A percentile compares a stretch with the other conserved stretches of the same genome.
Evolutionary conservation across 495 filamentous ascomycete species (phyloP).

Genomic region (Aspergillus hancockii): DNA sequence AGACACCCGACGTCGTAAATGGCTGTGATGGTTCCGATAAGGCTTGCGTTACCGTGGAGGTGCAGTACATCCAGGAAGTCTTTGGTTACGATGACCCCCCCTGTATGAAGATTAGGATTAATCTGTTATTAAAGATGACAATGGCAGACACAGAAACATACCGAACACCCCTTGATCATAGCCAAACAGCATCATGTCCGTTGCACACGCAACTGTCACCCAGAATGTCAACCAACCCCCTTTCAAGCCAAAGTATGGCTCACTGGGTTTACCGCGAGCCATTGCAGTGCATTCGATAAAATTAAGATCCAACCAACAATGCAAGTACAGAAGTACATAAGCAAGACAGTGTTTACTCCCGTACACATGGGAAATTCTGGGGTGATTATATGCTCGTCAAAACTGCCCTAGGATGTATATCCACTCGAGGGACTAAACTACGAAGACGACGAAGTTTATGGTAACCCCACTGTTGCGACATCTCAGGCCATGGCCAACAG

Average conservation of each 20-base stretch:
- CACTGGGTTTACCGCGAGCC: not conserved
- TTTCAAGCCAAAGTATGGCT: conserved; percentile 9
- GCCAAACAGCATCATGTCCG: conserved; percentile 56
- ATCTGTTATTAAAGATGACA: not conserved
- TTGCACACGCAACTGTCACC: conserved; percentile 8
- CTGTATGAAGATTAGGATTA: conserved; percentile 37
- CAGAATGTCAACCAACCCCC: conserved; percentile 10
- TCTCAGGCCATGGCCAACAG: not conserved
- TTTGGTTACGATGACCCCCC: conserved; percentile 55
- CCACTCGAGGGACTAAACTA: not conserved
- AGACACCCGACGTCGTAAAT: conserved; percentile 65
- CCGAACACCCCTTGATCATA: conserved; percentile 41
- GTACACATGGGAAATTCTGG: not conserved
- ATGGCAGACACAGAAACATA: not conserved
- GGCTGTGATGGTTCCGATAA: conserved; percentile 58
- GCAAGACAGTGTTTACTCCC: not conserved
- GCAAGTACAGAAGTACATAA: too few species aligned
- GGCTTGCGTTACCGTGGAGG: conserved; percentile 52
- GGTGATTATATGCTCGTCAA: not conserved
- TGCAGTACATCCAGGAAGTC: conserved; percentile 55
- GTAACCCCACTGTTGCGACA: not conserved
- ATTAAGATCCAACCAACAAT: too few species aligned
- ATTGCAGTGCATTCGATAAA: not conserved
- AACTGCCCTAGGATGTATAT: not conserved
- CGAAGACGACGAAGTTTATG: not conserved